Conservation (phyloP, 139 green algal genomes). For the Pycnococcus provasolii region DNA sequence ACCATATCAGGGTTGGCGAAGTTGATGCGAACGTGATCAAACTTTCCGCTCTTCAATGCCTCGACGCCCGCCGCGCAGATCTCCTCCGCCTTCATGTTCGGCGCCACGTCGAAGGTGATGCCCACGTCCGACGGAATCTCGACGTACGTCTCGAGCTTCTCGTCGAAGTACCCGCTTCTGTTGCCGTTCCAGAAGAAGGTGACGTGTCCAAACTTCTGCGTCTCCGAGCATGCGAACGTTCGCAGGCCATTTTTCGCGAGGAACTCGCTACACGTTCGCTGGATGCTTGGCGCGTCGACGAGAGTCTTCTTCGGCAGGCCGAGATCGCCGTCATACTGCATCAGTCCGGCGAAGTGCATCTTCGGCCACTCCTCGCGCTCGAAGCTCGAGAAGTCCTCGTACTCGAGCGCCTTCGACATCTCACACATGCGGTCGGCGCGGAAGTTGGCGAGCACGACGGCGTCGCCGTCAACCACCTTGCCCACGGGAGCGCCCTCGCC, state of each 20-base stretch:
- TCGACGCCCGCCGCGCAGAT: conserved; percentile 77
- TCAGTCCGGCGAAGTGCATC: conserved; percentile 77
- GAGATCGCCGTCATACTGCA: conserved; percentile 97
- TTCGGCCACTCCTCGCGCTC: conserved; percentile 65
- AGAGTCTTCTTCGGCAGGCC: conserved; percentile 83
- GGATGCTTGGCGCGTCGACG: conserved; percentile 77
- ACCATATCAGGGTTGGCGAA: conserved; percentile 61
- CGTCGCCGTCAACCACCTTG: conserved; percentile 73
- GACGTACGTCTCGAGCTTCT: conserved; percentile 80
- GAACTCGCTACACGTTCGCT: conserved; percentile 58
- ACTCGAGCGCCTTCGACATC: conserved; percentile 91
- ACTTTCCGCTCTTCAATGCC: conserved; percentile 55
- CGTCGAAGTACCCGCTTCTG: conserved; percentile 81
- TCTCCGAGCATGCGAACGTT: conserved; percentile 89
- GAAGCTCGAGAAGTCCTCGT: conserved; percentile 67
- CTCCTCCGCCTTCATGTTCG: conserved; percentile 87
- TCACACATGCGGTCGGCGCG: conserved; percentile 85
- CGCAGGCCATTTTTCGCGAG: conserved; percentile 67
- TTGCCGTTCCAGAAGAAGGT: conserved; percentile 99
- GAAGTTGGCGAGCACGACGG: conserved; percentile 94
- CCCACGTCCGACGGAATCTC: conserved; percentile 81
- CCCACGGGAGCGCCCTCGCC: conserved; percentile 67
- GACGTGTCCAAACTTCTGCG: conserved; percentile 85
- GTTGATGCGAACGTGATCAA: conserved; percentile 39
- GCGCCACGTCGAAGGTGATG: conserved; percentile 81